A percentile compares a stretch with the other conserved stretches of the same genome.
These are phyloP conservation scores for Aspergillus homomorphus DNA, from an alignment of 495 filamentous ascomycete genomes.

Conservation along the genomic window DNA sequence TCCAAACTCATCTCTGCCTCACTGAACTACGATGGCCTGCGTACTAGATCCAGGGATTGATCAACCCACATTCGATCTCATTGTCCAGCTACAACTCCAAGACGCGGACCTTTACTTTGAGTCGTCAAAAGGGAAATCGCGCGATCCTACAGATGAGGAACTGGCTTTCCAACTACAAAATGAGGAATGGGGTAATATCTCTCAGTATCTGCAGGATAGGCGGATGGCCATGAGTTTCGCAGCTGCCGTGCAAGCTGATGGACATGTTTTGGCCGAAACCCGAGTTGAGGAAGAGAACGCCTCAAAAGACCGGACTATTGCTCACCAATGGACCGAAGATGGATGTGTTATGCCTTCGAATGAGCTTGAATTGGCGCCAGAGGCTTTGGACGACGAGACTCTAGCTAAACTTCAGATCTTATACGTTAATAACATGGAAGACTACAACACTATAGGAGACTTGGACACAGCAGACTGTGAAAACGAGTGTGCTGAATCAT, in stretches of 20 bases:
- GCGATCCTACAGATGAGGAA: slow-evolving; percentile 14
- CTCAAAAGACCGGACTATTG: slow-evolving; percentile 5
- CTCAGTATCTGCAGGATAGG: slow-evolving; percentile 1
- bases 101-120: slow-evolving; percentile 10
- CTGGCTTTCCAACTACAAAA: slow-evolving; percentile 13
- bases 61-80: slow-evolving; percentile 4
- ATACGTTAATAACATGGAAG: slow-evolving; percentile 5
- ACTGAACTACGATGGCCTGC: slow-evolving; percentile 6
- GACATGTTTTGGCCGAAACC: slow-evolving; percentile 1
- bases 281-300: slow-evolving; percentile 7
- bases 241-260: slow-evolving; percentile 11
- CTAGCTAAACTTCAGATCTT: slow-evolving; percentile 8
- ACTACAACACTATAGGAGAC: neutral
- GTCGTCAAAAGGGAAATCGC: slow-evolving; percentile 12
- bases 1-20: no score
- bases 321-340: slow-evolving; percentile 2
- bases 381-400: slow-evolving; percentile 9
- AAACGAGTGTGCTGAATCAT: slow-evolving; percentile 2
- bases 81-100: slow-evolving; percentile 8
- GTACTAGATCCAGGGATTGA: slow-evolving; percentile 5
- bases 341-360: neutral
- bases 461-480: neutral
- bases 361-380: slow-evolving; percentile 1
- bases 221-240: slow-evolving; percentile 12
- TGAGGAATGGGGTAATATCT: slow-evolving; percentile 9